Evolutionary conservation across 2,329 filamentous ascomycete species (phyloP), one percentile per base, ranked within the genome.

Genomic region (Beauveria bassiana): DNA sequence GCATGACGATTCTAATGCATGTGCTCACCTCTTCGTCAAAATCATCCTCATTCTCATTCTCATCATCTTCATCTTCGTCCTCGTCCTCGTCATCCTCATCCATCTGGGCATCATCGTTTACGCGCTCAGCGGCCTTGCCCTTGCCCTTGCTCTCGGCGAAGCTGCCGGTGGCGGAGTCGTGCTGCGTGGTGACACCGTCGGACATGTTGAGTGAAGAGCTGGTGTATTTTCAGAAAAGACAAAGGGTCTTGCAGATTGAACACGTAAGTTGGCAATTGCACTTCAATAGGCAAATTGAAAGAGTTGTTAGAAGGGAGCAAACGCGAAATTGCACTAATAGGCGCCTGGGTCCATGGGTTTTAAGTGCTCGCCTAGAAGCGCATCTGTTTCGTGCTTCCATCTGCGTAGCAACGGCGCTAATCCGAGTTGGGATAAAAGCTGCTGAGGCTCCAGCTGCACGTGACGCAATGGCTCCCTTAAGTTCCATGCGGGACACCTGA

Each of bases 11-110:
- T 26, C 1, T 1, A 28, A 16, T 42, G 9, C 62, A 63, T 38
- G 34, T 38, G 34, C 67, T 65, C 66, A 72, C 72, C 58, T 75
- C 71, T 18, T 46, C 61, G 14, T 59, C 59, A 34, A 52, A 60
- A 51, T 62, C 63, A 43, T 62, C 60, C 3, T 59, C 70, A 0
- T 73, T 72, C 0, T 81, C 82, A 0, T 73, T 72, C 0, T 81
- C 82, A 47, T 82, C 85, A 55, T 88, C 88, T 46, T 93, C 89
- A 18, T 88, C 86, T 53, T 85, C 85, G 28, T 88, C 86, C 3
- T 90, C 83, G 24, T 87, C 87, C 34, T 90, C 88, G 1, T 91
- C 85, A 38, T 89, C 88, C 68, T 91, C 88, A 50, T 88, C 89
- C 84, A 91, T 89, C 71, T 81, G 81, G 70, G 85, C 77, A 68